Base-by-base conservation (phyloP, 2,329 filamentous ascomycete genomes). In the Paracoccidioides brasiliensis region DNA sequence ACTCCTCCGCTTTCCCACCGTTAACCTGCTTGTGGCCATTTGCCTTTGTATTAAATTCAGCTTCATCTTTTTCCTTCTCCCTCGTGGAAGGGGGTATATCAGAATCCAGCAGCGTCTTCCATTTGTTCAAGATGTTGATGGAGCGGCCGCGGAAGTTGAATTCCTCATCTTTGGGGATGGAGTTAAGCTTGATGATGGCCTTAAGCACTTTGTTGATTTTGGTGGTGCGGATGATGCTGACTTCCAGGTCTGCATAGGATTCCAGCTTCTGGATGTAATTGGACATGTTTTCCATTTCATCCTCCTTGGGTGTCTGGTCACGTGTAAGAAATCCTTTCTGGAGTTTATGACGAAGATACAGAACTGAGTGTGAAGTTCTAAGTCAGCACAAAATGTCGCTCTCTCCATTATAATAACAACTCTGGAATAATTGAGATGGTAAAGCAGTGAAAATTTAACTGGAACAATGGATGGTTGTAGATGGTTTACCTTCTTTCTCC, bases 171-270 rank as follows among this genome's bases (percentile, higher is more conserved):
- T 84, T 85, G 4, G 90, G 90, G 62, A 98, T 95, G 3, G 79
- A 79, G 45, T 84, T 80, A 7, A 98, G 78, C 76, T 95, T 96
- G 64, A 96, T 76, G 62, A 98, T 93, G 4, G 86, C 90, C 75
- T 94, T 95, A 56, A 98, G 79, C 9, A 98, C 91, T 76, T 98
- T 98, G 81, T 97, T 91, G 72, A 98, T 96, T 79, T 97, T 98
- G 59, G 93, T 98, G 12, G 76, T 78, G 60, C 88, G 83, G 65
- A 97, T 95, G 64, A 96, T 93, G 61, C 83, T 83, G 35, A 87
- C 88, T 68, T 97, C 91, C 4, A 97, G 80, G 61, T 95, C 87
- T 1, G 81, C 69, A 77, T 82, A 85, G 6, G 78, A 80, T 73
- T 98, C 93, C 5, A 98, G 80, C 70, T 94, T 88, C 35, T 78